A percentile compares a stretch with the other conserved stretches of the same genome.
Evolutionary conservation across 495 filamentous ascomycete species (phyloP).

Genomic region (Collariella sp.): DNA sequence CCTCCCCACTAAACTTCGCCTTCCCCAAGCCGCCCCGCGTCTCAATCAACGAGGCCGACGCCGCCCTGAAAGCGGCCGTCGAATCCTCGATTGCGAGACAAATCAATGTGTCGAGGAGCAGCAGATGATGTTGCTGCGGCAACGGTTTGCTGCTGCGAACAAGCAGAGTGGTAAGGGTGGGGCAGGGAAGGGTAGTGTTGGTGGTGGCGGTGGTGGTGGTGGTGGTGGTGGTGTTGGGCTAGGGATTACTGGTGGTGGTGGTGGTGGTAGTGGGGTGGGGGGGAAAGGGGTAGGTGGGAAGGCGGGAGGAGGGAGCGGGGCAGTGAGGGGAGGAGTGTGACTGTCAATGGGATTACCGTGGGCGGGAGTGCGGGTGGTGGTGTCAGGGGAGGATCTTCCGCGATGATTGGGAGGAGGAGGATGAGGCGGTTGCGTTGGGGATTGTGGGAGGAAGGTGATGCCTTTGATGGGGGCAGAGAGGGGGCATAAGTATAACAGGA

Average conservation of each 20-base stretch:
- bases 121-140: conserved; percentile 39
- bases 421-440: background rate
- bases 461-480: background rate
- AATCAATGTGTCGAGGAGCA: conserved; percentile 51
- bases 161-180: background rate
- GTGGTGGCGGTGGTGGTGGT: background rate
- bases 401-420: background rate
- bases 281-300: background rate
- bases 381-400: no score
- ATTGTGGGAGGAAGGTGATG: background rate
- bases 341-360: no score
- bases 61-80: conserved; percentile 37
- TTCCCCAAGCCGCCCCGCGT: background rate
- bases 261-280: background rate
- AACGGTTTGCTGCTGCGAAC: conserved; percentile 5
- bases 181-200: background rate
- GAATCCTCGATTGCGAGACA: conserved; percentile 52
- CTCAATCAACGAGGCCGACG: conserved; percentile 29
- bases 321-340: no score
- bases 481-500: conserved; percentile 26
- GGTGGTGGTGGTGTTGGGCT: background rate
- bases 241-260: background rate
- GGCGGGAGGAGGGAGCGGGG: no score
- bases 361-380: no score
- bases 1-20: background rate